Base-by-base conservation (phyloP, 2,329 filamentous ascomycete genomes). In the Pochonia chlamydosporia region DNA sequence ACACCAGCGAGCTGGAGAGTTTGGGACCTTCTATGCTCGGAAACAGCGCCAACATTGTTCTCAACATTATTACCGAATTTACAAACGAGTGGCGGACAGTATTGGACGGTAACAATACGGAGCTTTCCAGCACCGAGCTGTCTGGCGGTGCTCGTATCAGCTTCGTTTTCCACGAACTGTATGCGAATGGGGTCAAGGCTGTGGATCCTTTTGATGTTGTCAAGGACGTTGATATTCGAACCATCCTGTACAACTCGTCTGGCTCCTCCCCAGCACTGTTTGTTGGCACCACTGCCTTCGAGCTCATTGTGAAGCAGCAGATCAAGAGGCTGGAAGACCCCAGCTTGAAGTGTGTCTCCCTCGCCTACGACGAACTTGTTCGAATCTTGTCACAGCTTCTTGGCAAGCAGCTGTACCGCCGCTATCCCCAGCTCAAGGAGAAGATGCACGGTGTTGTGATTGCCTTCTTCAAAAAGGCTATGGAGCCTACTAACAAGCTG, bases 11-110 rank as follows among this genome's bases (percentile, higher is more conserved):
- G 68, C 78, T 99, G 20, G 74, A 81, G 48, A 82, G 84, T 52
- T 78, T 99, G 11, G 93, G 95, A 20, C 92, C 95, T 54, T 96
- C 91, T 11, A 87, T 97, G 75, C 84, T 99, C 23, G 93, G 93
- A 36, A 96, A 97, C 75, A 93, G 85, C 65, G 86, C 88, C 49
- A 99, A 97, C 66, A 95, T 99, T 54, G 85, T 99, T 48, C 81
- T 99, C 54, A 96, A 96, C 71, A 95, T 99, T 71, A 99, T 99
- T 63, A 97, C 92, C 35, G 93, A 99, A 69, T 99, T 99, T 66
- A 91, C 89, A 57, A 96, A 95, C 63, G 93, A 99, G 66, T 99
- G 95, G 81, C 83, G 92, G 59, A 96, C 91, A 20, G 89, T 99
- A 20, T 71, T 99, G 50, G 95, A 99, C 57, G 93, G 93, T 58